phyloP scores from a whole-genome alignment of 2,329 filamentous ascomycete genomes.

The Penicillium glabrum region DNA sequence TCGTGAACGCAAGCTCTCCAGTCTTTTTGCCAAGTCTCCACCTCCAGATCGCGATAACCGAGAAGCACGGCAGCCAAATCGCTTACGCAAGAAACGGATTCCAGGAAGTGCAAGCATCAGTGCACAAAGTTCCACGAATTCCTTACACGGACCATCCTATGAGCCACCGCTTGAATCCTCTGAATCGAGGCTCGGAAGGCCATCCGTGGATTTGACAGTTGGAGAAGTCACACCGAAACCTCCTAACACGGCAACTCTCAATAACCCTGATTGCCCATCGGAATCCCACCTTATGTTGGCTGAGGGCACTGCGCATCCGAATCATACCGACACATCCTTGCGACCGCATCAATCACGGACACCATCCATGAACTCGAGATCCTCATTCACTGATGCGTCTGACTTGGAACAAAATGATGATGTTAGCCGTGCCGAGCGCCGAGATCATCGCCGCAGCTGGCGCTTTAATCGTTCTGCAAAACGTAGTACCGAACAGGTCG shows the following conservation, averaged over 20 bases:
- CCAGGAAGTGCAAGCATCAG: constrained; percentile 78
- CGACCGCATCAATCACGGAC: constrained; percentile 72
- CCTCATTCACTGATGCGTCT: constrained; percentile 74
- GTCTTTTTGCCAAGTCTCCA: constrained; percentile 67
- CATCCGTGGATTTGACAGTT: constrained; percentile 15
- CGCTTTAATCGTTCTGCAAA: constrained; percentile 60
- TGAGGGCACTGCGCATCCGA: constrained; percentile 45
- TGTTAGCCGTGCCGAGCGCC: constrained; percentile 54
- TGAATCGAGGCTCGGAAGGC: constrained; percentile 26
- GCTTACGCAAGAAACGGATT: constrained; percentile 82
- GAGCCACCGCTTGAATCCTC: constrained; percentile 43
- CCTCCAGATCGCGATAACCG: constrained; percentile 60
- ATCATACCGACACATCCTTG: constrained; percentile 51
- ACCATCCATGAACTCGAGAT: constrained; percentile 71
- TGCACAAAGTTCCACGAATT: constrained; percentile 85
- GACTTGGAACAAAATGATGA: constrained; percentile 76
- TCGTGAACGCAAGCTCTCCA: constrained; percentile 67
- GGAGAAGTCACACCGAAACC: constrained; percentile 37
- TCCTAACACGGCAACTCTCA: constrained; percentile 30
- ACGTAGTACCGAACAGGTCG: constrained; percentile 57
- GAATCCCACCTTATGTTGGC: constrained; percentile 27
- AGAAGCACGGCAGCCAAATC: constrained; percentile 73
- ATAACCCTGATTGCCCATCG: constrained; percentile 24
- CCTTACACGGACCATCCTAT: constrained; percentile 54
- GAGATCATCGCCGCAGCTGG: constrained; percentile 71